Conservation (phyloP, 306 rosid species). For the Fagus sylvatica region DNA sequence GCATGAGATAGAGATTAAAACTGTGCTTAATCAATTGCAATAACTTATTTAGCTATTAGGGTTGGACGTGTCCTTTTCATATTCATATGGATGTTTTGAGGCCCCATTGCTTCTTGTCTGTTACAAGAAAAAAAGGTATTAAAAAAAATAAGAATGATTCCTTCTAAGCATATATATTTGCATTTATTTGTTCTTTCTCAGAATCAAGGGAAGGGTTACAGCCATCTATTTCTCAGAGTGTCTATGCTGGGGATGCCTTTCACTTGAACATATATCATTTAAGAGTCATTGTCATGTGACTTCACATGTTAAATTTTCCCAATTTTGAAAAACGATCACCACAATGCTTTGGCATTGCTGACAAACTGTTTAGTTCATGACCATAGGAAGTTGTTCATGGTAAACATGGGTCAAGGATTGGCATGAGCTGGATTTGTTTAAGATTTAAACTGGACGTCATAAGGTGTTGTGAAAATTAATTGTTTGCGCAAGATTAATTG, state of each 20-base stretch:
- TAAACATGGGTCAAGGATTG: not conserved
- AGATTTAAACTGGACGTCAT: too few species aligned
- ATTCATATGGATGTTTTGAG: constrained; percentile 13
- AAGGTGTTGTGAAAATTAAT: too few species aligned
- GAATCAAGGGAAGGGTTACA: not conserved
- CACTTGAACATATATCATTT: not conserved
- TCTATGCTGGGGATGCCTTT: constrained; percentile 5
- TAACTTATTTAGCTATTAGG: not conserved
- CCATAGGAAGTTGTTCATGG: not conserved
- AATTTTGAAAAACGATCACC: not conserved
- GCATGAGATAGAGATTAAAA: not conserved
- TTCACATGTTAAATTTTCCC: not conserved
- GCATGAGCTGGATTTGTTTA: not conserved
- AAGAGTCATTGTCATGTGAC: not conserved
- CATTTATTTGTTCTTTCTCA: not conserved
- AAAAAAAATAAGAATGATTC: not conserved
- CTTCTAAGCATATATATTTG: not conserved
- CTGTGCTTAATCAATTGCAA: not conserved
- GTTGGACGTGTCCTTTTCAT: not conserved
- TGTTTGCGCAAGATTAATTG: too few species aligned
- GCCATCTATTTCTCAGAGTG: constrained; percentile 1
- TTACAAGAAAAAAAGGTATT: not conserved
- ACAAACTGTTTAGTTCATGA: not conserved
- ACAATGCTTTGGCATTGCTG: not conserved
- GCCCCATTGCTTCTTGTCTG: not conserved